Base-by-base conservation (phyloP, 257 asterid species). In the Solanum rostratum region DNA sequence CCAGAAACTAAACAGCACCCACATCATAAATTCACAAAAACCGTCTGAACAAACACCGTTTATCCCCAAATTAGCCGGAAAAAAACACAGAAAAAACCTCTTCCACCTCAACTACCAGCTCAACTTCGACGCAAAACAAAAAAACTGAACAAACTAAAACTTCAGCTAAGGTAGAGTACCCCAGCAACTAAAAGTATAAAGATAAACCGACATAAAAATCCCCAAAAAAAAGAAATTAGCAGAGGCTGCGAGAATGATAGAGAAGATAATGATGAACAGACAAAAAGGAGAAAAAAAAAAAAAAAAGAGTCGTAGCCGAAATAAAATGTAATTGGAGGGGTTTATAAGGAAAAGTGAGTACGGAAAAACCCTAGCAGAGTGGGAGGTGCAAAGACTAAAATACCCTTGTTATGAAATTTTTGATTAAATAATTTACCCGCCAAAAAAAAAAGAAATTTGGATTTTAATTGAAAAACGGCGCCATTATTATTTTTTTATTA, bases 311-410 rank as follows among this genome's bases (percentile, higher is more conserved):
- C 85, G 81, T 85, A 85, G 90, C 90, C 86, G 84, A 55, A 52
- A 65, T 74, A 45, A 29, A 3, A n/a, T 20, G 8, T 33, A 69
- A 55, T 13, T 1, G 16, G 78, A 80, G 37, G 85, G 80, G 79
- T 85, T 90, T 91, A 86, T 91, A 91, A 83, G 50, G 84, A 73
- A 76, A 81, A 85, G 24, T 16, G 29, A 4, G 57, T 78, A 50
- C 55, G 90, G 29, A 39, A 91, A 95, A 95, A 93, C 97, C 98
- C 98, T 93, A 93, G 93, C 87, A 74, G 90, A 88, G 92, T 27
- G 84, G 39, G 86, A 74, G 20, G 2, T 9, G 90, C 90, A 93
- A 89, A 53, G 95, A 93, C 98, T 66, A 69, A 83, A 91, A 84
- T 87, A 81, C 84, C 88, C 90, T 80, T 62, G 24, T 49, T 15